These are phyloP conservation scores for Camellia oleifera DNA, from an alignment of 179 eudicot species.

Conservation along the genomic window DNA sequence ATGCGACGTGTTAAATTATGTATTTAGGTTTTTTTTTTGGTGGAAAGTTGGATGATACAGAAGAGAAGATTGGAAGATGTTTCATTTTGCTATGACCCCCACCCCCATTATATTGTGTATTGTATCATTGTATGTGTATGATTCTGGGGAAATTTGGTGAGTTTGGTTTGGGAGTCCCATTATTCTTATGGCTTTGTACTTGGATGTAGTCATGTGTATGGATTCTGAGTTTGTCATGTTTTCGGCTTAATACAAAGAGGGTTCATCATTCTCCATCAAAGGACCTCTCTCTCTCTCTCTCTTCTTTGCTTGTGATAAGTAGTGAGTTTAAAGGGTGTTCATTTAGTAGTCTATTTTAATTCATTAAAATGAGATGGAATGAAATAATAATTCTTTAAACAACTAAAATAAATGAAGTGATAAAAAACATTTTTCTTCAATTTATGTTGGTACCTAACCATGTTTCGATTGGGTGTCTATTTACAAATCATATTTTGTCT, in stretches of 20 bases:
- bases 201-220: conserved; percentile 5
- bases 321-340: neutral
- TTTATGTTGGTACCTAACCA: no score
- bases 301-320: neutral
- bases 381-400: no score
- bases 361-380: no score
- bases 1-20: neutral
- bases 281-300: no score
- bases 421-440: no score
- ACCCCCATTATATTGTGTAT: neutral
- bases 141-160: neutral
- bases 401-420: no score
- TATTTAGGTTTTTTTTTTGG: neutral
- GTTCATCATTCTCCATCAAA: no score
- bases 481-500: no score
- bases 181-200: neutral
- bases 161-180: conserved; percentile 21
- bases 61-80: conserved; percentile 9
- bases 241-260: conserved; percentile 13
- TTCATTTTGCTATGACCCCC: neutral
- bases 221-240: conserved; percentile 21
- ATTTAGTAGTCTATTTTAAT: no score
- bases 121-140: neutral
- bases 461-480: no score
- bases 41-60: neutral